These are phyloP conservation scores for Linanthus parryae DNA, from an alignment of 148 eudicot genomes.

Conservation along the genomic window DNA sequence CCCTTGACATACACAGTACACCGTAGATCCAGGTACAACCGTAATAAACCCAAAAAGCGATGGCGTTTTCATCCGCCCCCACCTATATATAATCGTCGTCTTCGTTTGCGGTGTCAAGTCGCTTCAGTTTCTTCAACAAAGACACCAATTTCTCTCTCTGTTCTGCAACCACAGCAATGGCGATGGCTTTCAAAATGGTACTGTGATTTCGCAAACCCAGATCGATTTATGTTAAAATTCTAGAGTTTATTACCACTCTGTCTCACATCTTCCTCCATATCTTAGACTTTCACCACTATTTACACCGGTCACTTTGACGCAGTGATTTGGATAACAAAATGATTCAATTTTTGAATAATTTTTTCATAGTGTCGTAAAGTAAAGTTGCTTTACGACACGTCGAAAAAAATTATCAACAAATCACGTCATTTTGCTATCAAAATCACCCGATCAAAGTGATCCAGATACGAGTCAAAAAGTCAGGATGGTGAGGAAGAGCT, in stretches of 20 bases:
- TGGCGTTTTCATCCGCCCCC: slow-evolving; percentile 17
- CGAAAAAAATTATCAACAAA: background rate
- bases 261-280: background rate
- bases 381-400: background rate
- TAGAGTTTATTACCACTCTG: background rate
- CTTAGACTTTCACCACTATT: background rate
- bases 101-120: background rate
- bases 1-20: background rate
- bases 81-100: slow-evolving; percentile 19
- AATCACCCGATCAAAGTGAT: too few species aligned
- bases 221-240: too few species aligned
- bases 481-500: too few species aligned
- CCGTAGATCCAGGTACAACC: background rate
- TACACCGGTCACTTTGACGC: too few species aligned
- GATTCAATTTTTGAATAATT: too few species aligned
- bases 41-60: slow-evolving; percentile 17
- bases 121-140: background rate
- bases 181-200: slow-evolving; percentile 99
- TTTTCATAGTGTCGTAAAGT: background rate
- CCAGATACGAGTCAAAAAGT: too few species aligned
- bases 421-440: background rate
- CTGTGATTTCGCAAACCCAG: background rate
- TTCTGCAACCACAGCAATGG: slow-evolving; percentile 35
- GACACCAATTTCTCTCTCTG: background rate
- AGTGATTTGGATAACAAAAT: background rate